Percentiles rank a stretch among this genome's conserved stretches.
Evolutionary conservation across 148 eudicot genomes (phyloP).

Genomic region (Camellia lanceoleosa): DNA sequence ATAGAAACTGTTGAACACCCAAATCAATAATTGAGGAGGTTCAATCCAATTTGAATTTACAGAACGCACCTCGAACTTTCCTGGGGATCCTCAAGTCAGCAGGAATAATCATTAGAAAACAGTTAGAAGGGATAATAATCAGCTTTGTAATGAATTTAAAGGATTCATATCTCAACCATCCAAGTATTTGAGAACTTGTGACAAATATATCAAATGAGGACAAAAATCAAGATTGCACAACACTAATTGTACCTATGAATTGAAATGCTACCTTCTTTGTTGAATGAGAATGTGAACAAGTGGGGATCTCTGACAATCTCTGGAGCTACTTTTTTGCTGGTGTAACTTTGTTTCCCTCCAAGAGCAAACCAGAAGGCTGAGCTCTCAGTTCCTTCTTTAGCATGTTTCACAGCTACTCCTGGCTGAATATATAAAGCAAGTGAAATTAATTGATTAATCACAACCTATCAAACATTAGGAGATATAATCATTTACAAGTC

Average conservation of each 20-base stretch:
- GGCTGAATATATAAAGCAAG: slow-evolving; percentile 49
- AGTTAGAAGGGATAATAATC: slow-evolving; percentile 26
- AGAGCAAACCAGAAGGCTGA: slow-evolving; percentile 89
- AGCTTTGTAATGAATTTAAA: too few species aligned
- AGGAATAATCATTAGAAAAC: slow-evolving; percentile 21
- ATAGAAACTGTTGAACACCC: neutral
- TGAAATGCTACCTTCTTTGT: slow-evolving; percentile 65
- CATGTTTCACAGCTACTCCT: slow-evolving; percentile 66
- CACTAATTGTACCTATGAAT: neutral
- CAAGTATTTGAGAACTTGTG: neutral
- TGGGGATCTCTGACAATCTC: slow-evolving; percentile 90
- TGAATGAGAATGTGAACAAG: slow-evolving; percentile 62
- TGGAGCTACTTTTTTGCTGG: slow-evolving; percentile 67
- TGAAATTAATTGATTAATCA: neutral
- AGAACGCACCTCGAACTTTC: slow-evolving; percentile 80
- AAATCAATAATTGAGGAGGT: neutral
- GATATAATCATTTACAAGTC: neutral
- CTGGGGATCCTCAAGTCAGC: slow-evolving; percentile 46
- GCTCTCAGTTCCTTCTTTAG: slow-evolving; percentile 98
- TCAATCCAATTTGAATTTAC: slow-evolving; percentile 3
- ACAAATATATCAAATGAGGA: neutral
- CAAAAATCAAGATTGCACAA: neutral
- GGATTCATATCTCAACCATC: slow-evolving; percentile 7
- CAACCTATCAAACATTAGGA: neutral
- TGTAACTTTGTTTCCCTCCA: slow-evolving; percentile 87